Evolutionary conservation across 2,329 filamentous ascomycete species (phyloP).

Genomic region (Trichoderma sp.): DNA sequence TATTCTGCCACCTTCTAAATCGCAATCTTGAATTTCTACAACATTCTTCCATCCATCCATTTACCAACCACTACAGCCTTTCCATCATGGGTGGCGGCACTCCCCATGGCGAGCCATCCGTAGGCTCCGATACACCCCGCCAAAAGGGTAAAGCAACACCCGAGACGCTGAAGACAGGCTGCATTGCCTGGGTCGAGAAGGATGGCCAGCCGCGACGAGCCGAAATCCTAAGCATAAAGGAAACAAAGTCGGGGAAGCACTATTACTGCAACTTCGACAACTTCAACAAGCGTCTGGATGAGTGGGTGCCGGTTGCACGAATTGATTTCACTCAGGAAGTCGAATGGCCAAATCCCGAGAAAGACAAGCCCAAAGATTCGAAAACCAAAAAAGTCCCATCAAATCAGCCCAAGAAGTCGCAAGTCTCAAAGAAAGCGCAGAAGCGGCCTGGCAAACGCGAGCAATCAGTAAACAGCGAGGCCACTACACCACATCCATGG

Average conservation of each 20-base stretch:
- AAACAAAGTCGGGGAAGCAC: constrained; percentile 81
- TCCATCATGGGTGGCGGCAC: constrained; percentile 57
- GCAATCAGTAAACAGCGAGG: constrained; percentile 55
- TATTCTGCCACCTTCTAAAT: constrained; percentile 20
- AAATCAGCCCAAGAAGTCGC: constrained; percentile 56
- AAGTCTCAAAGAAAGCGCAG: constrained; percentile 59
- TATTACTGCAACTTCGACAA: constrained; percentile 99
- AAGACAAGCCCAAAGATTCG: constrained; percentile 71
- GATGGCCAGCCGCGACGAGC: constrained; percentile 87
- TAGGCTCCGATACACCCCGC: constrained; percentile 58
- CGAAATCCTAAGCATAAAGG: constrained; percentile 93
- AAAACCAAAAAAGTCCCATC: constrained; percentile 73
- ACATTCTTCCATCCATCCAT: constrained; percentile 11
- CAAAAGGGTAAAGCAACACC: constrained; percentile 82
- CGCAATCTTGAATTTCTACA: not conserved
- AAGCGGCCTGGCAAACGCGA: constrained; percentile 58
- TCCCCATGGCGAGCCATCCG: constrained; percentile 52
- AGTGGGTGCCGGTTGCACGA: constrained; percentile 83
- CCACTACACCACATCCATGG: constrained; percentile 57
- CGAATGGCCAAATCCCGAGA: constrained; percentile 93
- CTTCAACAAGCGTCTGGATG: constrained; percentile 84
- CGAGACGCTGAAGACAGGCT: constrained; percentile 68
- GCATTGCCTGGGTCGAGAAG: constrained; percentile 62
- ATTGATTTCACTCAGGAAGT: constrained; percentile 90
- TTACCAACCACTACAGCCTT: constrained; percentile 12